Evolutionary conservation across 2,329 filamentous ascomycete genomes (phyloP).

Genomic region (Colletotrichum chlorophyti): DNA sequence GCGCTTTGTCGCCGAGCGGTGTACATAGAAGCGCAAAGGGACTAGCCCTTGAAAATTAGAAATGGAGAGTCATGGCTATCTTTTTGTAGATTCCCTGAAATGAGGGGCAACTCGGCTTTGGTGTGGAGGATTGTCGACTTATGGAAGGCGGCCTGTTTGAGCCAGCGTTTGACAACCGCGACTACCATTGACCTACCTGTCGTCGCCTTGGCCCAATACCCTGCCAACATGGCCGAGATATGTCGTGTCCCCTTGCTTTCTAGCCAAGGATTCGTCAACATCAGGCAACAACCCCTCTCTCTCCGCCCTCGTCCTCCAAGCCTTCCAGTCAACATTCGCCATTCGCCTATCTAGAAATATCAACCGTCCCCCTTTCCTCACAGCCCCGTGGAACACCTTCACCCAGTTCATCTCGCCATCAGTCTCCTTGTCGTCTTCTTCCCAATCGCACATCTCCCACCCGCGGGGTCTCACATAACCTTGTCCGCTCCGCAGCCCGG

Average conservation of each 20-base stretch:
- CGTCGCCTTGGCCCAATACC: background rate
- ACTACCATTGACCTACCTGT: no score
- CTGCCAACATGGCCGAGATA: conserved; percentile 14
- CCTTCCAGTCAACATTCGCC: conserved; percentile 6
- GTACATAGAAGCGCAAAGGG: no score
- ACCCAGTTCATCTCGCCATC: conserved; percentile 22
- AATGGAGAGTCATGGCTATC: background rate
- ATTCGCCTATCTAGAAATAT: conserved; percentile 21
- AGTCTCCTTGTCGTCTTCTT: conserved; percentile 4
- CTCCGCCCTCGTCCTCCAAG: conserved; percentile 9
- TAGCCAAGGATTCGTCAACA: background rate
- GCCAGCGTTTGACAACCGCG: no score
- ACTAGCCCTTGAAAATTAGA: background rate
- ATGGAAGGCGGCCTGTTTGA: no score
- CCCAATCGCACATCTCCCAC: background rate
- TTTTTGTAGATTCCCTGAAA: no score
- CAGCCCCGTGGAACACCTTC: conserved; percentile 19
- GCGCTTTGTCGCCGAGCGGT: background rate
- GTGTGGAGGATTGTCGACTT: no score
- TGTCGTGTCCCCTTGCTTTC: background rate
- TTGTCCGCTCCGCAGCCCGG: conserved; percentile 6
- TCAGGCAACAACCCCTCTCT: background rate
- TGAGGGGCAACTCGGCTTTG: no score
- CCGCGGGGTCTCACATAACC: background rate
- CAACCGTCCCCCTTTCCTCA: conserved; percentile 15